Conservation (phyloP, 2,329 filamentous ascomycete genomes). For the Scedosporium dehoogii region DNA sequence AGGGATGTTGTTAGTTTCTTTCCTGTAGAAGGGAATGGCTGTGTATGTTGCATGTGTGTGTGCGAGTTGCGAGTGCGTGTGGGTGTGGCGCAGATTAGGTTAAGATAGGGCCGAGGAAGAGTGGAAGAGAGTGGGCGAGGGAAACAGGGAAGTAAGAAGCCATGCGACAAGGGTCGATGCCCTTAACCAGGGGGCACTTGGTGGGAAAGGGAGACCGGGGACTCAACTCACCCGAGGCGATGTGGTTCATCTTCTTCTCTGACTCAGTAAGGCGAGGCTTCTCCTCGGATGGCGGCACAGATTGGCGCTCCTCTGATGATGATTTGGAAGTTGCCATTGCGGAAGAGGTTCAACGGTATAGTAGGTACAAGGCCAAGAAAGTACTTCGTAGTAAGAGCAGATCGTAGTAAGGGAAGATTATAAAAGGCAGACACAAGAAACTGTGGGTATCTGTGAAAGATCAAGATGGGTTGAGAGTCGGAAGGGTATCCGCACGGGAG, state of each 20-base stretch:
- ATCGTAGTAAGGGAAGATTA: too few relatives aligned
- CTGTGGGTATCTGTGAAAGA: neutral
- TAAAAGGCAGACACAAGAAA: too few relatives aligned
- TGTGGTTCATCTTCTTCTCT: slow-evolving; percentile 47
- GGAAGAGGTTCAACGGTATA: neutral
- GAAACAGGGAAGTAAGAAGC: neutral
- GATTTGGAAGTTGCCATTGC: neutral
- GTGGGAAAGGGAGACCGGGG: neutral
- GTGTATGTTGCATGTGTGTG: neutral
- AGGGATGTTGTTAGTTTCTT: neutral
- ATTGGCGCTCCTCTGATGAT: slow-evolving; percentile 4
- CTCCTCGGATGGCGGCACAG: slow-evolving; percentile 23
- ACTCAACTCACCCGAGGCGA: slow-evolving; percentile 36
- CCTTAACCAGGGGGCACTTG: neutral
- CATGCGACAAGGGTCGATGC: neutral
- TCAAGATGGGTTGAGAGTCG: neutral
- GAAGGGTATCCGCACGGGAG: neutral
- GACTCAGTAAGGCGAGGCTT: slow-evolving; percentile 42
- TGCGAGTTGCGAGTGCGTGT: neutral
- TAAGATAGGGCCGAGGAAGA: neutral
- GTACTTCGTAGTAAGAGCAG: neutral
- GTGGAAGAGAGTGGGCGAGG: neutral
- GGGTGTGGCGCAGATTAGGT: neutral
- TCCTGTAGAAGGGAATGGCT: neutral
- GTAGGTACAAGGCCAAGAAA: neutral